Evolutionary conservation across 2,329 filamentous ascomycete genomes (phyloP).

Genomic region (Venturia aucupariae): DNA sequence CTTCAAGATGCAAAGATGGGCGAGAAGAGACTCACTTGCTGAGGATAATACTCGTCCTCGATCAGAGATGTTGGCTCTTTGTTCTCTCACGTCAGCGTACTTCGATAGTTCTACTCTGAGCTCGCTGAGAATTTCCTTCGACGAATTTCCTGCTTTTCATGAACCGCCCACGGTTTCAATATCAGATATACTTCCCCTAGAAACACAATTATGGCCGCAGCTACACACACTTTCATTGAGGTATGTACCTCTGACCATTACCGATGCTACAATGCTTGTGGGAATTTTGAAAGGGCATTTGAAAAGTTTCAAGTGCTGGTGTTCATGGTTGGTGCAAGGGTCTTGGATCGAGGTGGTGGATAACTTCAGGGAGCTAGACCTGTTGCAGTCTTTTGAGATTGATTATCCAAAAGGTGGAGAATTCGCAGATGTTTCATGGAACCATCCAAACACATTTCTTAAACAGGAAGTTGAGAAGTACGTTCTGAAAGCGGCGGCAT

Average conservation of each 20-base stretch:
- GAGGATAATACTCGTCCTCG: neutral
- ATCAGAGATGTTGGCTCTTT: neutral
- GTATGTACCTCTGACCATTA: neutral
- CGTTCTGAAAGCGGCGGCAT: neutral
- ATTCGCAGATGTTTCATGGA: neutral
- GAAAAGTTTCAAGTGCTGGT: neutral
- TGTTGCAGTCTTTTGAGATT: neutral
- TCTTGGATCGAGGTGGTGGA: neutral
- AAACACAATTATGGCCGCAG: neutral
- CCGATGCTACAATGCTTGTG: neutral
- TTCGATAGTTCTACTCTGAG: neutral
- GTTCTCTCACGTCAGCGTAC: neutral
- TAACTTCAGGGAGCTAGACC: neutral
- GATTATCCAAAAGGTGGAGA: neutral
- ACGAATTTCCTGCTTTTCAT: neutral
- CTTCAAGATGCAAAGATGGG: neutral
- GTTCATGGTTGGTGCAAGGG: neutral
- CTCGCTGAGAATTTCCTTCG: neutral
- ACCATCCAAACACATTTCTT: neutral
- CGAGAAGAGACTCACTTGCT: neutral
- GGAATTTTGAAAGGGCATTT: neutral
- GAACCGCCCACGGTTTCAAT: neutral
- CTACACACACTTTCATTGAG: neutral
- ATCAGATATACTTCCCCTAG: neutral
- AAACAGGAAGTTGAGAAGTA: neutral